Base-by-base conservation (phyloP, 257 asterid genomes). In the Penstemon davidsonii region DNA sequence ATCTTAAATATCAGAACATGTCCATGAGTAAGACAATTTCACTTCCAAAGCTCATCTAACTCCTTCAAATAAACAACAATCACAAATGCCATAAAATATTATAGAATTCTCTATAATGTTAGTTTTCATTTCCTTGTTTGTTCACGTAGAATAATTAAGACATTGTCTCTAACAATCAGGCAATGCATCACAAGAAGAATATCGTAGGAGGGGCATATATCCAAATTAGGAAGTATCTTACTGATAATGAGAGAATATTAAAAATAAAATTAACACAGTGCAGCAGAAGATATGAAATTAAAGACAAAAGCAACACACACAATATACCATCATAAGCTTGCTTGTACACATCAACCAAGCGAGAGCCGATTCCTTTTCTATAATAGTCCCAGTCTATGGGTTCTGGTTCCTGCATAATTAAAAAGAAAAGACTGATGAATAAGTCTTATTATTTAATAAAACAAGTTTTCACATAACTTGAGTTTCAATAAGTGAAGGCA, bases 271-370 rank as follows among this genome's bases (percentile, higher is more conserved):
- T 43, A 52, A 44, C 25, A 65, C 41, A 50, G 7, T 25, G 49
- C 58, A 13, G 54, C 3, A 36, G 6, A 60, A 9, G 33, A 63
- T 4, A 64, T 18, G 47, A 43, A 76, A 36, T 25, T 18, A 67
- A 43, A 51, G 51, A 8, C 50, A 36, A 61, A 59, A 38, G 66
- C 41, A 61, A 65, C 61, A 62, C 10, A 43, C 10, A 43, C 59
- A 37, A 57, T 81, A 65, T 82, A 87, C 98, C 87, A 55, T 92
- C 96, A 63, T 87, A 89, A 56, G 97, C 98, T 78, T 89, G 95
- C 78, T 92, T 89, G 84, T 92, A 92, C 84, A 89, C 82, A 74
- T 92, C 98, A 78, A 92, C 98, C 89, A 92, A 81, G 73, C 92
- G 88, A 69, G 96, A 69, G 64, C 96, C 97, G 64, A 92, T 84